Evolutionary conservation across 306 rosid genomes (phyloP), one percentile per base, ranked within the genome.

Genomic region (Hippophae rhamnoides): DNA sequence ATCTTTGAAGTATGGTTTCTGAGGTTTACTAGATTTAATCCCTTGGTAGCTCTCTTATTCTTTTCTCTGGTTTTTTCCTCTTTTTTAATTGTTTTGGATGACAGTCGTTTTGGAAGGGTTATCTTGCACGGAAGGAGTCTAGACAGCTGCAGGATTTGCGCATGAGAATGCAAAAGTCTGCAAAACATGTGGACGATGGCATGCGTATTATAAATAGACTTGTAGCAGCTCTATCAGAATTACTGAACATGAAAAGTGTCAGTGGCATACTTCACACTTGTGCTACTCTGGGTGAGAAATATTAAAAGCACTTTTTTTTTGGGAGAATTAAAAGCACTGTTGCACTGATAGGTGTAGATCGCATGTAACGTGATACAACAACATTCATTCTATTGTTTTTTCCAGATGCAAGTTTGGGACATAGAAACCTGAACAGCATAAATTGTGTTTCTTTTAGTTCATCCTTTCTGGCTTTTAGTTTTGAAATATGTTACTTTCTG

Each of bases 61-160:
- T 2, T 31, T 31, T 31, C 38, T 31, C 38, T 31, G 38, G 1
- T 31, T 8, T 65, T 26, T 44, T 3, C 6, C 23, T 50, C 41
- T 5, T 65, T 26, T 2, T 50, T 42, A 27, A 26, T 26, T 31
- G 41, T 48, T 55, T 23, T 61, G 18, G 47, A 47, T 51, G 62
- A 41, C 65, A 87, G 98, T 81, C 98, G 41, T 54, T 54, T 71
- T 90, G 98, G 98, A 87, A 74, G 80, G 96, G 96, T 68, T 80
- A 83, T 73, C 67, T 74, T 47, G 81, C 76, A 50, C 81, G 96
- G 54, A 81, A 77, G 73, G 79, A 73, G 56, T 76, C 90, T 61
- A 81, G 64, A 71, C 84, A 79, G 73, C 70, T 90, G 43, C 65
- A 57, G 69, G 92, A 87, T 63, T 69, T 90, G 75, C 86, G 98